Percentiles rank a stretch among this genome's conserved stretches.
Evolutionary conservation across 164 flowering plant genomes (phyloP).

Genomic region (Vitis rotundifolia): DNA sequence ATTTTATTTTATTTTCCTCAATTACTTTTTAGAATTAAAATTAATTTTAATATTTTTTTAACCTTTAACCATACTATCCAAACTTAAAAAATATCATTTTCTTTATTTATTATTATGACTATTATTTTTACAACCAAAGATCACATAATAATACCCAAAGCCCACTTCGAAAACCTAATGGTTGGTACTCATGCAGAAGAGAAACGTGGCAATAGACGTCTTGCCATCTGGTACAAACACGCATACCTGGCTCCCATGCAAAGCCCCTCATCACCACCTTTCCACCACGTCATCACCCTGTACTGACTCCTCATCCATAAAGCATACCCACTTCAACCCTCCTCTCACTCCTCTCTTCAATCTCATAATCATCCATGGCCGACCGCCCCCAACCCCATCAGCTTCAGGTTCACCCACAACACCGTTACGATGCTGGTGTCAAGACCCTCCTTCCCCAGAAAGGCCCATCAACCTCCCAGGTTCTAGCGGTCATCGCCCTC

Average conservation of each 20-base stretch:
- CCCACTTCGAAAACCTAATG: too few species aligned
- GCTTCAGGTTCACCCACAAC: slow-evolving; percentile 45
- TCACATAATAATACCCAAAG: too few species aligned
- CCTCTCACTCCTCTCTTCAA: background rate
- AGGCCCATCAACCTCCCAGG: slow-evolving; percentile 43
- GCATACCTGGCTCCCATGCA: slow-evolving; percentile 50
- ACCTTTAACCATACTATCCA: too few species aligned
- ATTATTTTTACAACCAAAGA: too few species aligned
- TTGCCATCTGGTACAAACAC: too few species aligned
- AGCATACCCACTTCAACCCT: background rate
- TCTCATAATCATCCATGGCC: slow-evolving; percentile 17
- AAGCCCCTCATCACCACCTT: slow-evolving; percentile 26
- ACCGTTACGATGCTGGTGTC: slow-evolving; percentile 14
- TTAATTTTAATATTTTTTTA: too few species aligned
- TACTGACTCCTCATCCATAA: slow-evolving; percentile 5
- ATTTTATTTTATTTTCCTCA: too few species aligned
- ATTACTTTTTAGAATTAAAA: too few species aligned
- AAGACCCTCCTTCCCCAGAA: background rate
- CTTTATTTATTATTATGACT: too few species aligned
- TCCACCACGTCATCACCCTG: slow-evolving; percentile 26
- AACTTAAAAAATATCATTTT: too few species aligned
- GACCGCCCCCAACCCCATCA: slow-evolving; percentile 44
- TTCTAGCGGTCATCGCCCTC: slow-evolving; percentile 39
- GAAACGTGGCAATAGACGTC: too few species aligned
- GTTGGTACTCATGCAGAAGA: too few species aligned